Evolutionary conservation across 2,329 filamentous ascomycete genomes (phyloP).

Genomic region (Coniella lustricola): DNA sequence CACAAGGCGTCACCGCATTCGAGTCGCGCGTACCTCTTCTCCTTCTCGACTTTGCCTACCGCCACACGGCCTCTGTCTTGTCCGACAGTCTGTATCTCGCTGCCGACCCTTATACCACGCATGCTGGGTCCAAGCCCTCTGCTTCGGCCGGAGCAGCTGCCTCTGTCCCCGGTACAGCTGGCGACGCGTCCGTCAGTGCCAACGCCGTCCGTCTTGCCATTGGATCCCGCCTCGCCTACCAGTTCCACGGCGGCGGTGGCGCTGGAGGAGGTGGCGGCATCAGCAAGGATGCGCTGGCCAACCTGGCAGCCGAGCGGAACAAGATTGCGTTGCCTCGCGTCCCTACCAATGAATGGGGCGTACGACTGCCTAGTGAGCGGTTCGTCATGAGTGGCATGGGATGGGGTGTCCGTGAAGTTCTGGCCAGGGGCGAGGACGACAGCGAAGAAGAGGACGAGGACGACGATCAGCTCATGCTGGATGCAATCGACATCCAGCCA

Average conservation of each 20-base stretch:
- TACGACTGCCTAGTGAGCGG: slow-evolving; percentile 58
- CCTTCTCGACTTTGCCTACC: slow-evolving; percentile 80
- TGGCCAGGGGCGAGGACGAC: slow-evolving; percentile 41
- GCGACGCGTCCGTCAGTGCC: slow-evolving; percentile 52
- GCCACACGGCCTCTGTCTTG: slow-evolving; percentile 67
- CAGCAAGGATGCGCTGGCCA: slow-evolving; percentile 69
- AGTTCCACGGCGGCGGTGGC: slow-evolving; percentile 54
- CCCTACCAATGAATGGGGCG: slow-evolving; percentile 59
- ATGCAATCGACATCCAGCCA: slow-evolving; percentile 39
- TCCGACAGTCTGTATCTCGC: slow-evolving; percentile 63
- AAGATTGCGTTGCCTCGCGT: slow-evolving; percentile 58
- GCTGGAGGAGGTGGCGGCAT: slow-evolving; percentile 41
- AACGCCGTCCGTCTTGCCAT: slow-evolving; percentile 69
- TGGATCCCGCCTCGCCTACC: slow-evolving; percentile 58
- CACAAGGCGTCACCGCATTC: slow-evolving; percentile 71
- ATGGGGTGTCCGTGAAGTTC: slow-evolving; percentile 57
- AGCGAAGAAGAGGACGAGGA: slow-evolving; percentile 29
- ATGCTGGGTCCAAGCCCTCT: slow-evolving; percentile 46
- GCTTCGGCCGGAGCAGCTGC: slow-evolving; percentile 43
- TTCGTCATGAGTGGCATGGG: slow-evolving; percentile 60
- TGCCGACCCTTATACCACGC: slow-evolving; percentile 59
- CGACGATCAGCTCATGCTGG: slow-evolving; percentile 34
- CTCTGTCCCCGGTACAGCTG: slow-evolving; percentile 34
- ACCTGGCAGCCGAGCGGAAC: slow-evolving; percentile 67
- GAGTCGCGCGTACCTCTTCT: slow-evolving; percentile 76